Percentiles rank a stretch among this genome's conserved stretches.
Conservation (phyloP, 2,329 filamentous ascomycete species). For the Coniella vitis region DNA sequence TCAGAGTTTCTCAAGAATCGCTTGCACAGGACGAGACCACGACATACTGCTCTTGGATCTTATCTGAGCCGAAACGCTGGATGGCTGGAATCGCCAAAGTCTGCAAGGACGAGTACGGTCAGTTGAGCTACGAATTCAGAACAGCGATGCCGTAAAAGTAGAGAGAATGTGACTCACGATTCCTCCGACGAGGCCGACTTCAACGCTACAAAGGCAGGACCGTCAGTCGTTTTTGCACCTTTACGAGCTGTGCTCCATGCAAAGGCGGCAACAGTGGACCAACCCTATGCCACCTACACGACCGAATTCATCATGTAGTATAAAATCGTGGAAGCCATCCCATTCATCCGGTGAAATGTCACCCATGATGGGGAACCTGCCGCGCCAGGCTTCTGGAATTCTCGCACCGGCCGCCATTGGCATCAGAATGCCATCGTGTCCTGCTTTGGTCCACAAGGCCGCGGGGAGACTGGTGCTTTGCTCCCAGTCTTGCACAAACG, state of each 20-base stretch:
- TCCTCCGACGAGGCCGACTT: conserved; percentile 14
- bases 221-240: not conserved
- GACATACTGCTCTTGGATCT: conserved; percentile 20
- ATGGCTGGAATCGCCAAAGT: conserved; percentile 16
- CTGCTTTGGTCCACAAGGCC: conserved; percentile 8
- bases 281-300: conserved; percentile 19
- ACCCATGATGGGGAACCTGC: conserved; percentile 20
- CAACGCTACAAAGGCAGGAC: conserved; percentile 21
- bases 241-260: too few species aligned
- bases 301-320: conserved; percentile 30
- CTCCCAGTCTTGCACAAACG: conserved; percentile 12
- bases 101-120: not conserved
- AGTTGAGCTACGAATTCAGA: too few species aligned
- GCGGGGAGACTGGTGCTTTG: conserved; percentile 3
- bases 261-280: conserved; percentile 11
- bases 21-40: conserved; percentile 16
- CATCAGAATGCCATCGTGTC: conserved; percentile 14
- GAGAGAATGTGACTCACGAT: not conserved
- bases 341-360: conserved; percentile 25
- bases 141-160: not conserved
- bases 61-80: conserved; percentile 21
- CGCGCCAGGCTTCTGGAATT: conserved; percentile 8
- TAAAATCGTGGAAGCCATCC: conserved; percentile 31
- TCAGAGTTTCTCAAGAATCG: conserved; percentile 12
- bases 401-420: conserved; percentile 10